Percentiles rank a stretch among this genome's conserved stretches.
These are phyloP conservation scores for Pichia californica DNA, from an alignment of 805 yeast species.

Conservation along the genomic window DNA sequence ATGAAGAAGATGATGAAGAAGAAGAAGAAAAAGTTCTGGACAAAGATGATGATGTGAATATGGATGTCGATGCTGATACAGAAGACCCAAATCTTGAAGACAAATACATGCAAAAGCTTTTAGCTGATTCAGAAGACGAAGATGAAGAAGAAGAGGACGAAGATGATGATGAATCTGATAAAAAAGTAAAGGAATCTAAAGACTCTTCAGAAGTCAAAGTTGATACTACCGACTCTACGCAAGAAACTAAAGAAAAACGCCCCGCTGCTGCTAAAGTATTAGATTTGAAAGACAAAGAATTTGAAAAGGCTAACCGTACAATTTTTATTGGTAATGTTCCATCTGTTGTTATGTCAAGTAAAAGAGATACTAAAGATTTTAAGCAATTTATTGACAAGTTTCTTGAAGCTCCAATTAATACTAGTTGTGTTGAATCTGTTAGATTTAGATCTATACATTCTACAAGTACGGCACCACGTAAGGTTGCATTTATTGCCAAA, in stretches of 20 bases:
- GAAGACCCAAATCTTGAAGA: conserved; percentile 12
- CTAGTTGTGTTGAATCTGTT: conserved; percentile 50
- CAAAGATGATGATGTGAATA: conserved; percentile 19
- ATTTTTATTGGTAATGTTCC: conserved; percentile 85
- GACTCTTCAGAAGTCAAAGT: background rate
- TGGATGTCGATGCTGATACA: conserved; percentile 27
- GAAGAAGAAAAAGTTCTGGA: conserved; percentile 24
- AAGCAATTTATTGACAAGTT: conserved; percentile 50
- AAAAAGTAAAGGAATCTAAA: conserved; percentile 15
- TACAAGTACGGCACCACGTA: conserved; percentile 81
- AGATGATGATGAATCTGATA: conserved; percentile 24
- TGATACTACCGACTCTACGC: background rate
- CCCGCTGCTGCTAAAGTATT: conserved; percentile 37
- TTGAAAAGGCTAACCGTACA: conserved; percentile 77
- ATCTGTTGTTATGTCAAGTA: conserved; percentile 55
- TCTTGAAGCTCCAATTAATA: conserved; percentile 10
- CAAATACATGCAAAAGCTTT: conserved; percentile 17
- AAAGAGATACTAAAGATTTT: conserved; percentile 54
- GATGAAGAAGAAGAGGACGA: conserved; percentile 25
- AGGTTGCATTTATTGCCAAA: conserved; percentile 81
- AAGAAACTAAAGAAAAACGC: conserved; percentile 9
- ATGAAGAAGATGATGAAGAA: conserved; percentile 19
- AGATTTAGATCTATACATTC: conserved; percentile 92
- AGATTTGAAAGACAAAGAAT: conserved; percentile 63
- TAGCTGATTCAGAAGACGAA: conserved; percentile 19